Conservation (phyloP, 345 rosid genomes). For the Eucalyptus polybractea region DNA sequence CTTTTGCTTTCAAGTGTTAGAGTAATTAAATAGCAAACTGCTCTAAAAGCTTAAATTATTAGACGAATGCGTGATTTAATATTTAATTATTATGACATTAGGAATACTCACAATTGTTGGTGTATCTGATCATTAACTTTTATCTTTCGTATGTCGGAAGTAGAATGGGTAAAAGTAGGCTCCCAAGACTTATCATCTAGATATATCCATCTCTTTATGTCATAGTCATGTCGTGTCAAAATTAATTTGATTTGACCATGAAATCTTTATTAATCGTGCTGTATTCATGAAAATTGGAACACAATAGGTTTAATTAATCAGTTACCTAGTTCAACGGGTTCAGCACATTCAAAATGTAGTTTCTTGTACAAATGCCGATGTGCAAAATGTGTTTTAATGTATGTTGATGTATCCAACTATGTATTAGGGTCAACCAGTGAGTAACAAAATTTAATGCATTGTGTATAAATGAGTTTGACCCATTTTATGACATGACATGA, state of each 20-base stretch:
- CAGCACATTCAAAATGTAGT: neutral
- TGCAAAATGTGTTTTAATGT: neutral
- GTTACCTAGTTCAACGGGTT: too few relatives aligned
- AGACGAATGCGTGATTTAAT: too few relatives aligned
- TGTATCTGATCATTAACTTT: neutral
- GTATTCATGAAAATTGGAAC: neutral
- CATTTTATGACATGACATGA: too few relatives aligned
- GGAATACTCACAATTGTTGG: neutral
- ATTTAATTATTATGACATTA: too few relatives aligned
- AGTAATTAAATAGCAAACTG: too few relatives aligned
- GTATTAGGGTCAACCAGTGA: neutral
- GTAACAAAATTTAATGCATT: neutral
- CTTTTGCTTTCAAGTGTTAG: neutral
- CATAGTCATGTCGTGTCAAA: neutral
- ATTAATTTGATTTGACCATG: neutral
- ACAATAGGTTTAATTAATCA: neutral
- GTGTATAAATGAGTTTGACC: neutral
- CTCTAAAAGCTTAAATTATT: too few relatives aligned
- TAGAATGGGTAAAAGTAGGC: neutral
- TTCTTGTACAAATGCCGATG: neutral
- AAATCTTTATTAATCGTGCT: neutral
- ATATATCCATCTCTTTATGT: neutral
- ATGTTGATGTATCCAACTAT: neutral
- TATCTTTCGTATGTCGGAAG: neutral
- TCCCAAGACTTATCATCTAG: neutral